Evolutionary conservation across 2,329 filamentous ascomycete species (phyloP).

Genomic region (Ceratocystis destructans): DNA sequence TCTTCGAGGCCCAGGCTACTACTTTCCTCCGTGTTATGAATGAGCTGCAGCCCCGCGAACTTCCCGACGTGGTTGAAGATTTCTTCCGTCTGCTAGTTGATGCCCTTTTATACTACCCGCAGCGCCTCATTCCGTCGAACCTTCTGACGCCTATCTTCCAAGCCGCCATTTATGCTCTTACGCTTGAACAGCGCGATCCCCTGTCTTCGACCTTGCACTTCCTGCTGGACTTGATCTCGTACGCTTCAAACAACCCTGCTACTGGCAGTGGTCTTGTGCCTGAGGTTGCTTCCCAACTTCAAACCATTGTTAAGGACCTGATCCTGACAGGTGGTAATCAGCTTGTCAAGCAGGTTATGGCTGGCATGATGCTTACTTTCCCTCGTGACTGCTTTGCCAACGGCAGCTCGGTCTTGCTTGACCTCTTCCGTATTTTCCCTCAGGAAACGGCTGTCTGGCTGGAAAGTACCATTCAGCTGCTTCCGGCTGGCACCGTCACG

Average conservation of each 20-base stretch:
- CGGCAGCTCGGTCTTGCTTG: slow-evolving; percentile 80
- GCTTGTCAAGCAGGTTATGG: slow-evolving; percentile 77
- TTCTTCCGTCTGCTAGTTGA: slow-evolving; percentile 91
- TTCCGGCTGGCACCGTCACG: slow-evolving; percentile 71
- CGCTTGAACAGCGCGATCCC: slow-evolving; percentile 81
- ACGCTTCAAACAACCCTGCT: slow-evolving; percentile 63
- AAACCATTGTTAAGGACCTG: slow-evolving; percentile 57
- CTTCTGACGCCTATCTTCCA: slow-evolving; percentile 74
- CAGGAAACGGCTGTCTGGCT: slow-evolving; percentile 70
- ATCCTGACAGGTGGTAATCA: slow-evolving; percentile 57
- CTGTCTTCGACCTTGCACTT: slow-evolving; percentile 87
- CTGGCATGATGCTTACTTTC: slow-evolving; percentile 99
- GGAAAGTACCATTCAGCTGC: slow-evolving; percentile 64
- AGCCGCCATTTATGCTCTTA: slow-evolving; percentile 73
- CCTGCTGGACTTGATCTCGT: slow-evolving; percentile 77
- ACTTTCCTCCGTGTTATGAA: slow-evolving; percentile 82
- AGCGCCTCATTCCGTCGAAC: slow-evolving; percentile 64
- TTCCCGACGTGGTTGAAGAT: slow-evolving; percentile 81
- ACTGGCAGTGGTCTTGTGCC: slow-evolving; percentile 44
- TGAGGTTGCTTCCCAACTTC: slow-evolving; percentile 54
- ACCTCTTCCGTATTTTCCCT: slow-evolving; percentile 76
- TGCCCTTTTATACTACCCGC: slow-evolving; percentile 82
- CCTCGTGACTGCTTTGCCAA: slow-evolving; percentile 91
- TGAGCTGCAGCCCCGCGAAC: slow-evolving; percentile 58
- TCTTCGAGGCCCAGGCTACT: slow-evolving; percentile 87